Conservation (phyloP, 2,329 filamentous ascomycete species). For the Pyrenophora tritici-repentis region DNA sequence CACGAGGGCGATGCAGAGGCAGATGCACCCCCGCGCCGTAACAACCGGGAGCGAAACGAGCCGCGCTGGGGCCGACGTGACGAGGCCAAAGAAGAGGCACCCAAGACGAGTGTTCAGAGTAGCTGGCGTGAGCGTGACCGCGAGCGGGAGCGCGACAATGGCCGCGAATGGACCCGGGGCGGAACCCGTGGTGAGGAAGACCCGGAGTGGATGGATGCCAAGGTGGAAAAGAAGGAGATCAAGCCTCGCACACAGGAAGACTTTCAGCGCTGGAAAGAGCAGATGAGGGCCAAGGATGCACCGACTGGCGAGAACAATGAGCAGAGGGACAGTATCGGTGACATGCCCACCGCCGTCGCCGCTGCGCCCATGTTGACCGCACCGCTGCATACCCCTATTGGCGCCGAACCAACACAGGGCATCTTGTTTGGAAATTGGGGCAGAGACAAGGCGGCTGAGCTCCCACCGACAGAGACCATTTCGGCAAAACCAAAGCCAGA, state of each 20-base stretch:
- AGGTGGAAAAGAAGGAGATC: conserved; percentile 67
- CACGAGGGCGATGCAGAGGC: conserved; percentile 43
- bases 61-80: conserved; percentile 71
- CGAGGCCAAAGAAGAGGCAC: conserved; percentile 56
- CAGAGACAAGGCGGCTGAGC: conserved; percentile 54
- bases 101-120: conserved; percentile 48
- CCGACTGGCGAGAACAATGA: conserved; percentile 55
- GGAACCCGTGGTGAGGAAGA: conserved; percentile 64
- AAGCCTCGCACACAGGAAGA: conserved; percentile 83
- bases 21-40: conserved; percentile 62
- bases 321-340: conserved; percentile 27
- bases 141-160: conserved; percentile 44
- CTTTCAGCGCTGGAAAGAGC: conserved; percentile 92
- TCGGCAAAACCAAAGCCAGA: conserved; percentile 57
- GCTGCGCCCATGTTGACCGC: conserved; percentile 49
- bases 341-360: conserved; percentile 26
- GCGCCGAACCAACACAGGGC: conserved; percentile 71
- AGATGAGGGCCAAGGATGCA: conserved; percentile 72
- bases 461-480: conserved; percentile 28
- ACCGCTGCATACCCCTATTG: conserved; percentile 60
- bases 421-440: conserved; percentile 74
- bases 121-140: conserved; percentile 63
- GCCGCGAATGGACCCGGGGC: conserved; percentile 60
- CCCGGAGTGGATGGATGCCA: conserved; percentile 84
- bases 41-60: conserved; percentile 70